phyloP scores from a whole-genome alignment of 495 filamentous ascomycete genomes.

The Viridothelium virens region DNA sequence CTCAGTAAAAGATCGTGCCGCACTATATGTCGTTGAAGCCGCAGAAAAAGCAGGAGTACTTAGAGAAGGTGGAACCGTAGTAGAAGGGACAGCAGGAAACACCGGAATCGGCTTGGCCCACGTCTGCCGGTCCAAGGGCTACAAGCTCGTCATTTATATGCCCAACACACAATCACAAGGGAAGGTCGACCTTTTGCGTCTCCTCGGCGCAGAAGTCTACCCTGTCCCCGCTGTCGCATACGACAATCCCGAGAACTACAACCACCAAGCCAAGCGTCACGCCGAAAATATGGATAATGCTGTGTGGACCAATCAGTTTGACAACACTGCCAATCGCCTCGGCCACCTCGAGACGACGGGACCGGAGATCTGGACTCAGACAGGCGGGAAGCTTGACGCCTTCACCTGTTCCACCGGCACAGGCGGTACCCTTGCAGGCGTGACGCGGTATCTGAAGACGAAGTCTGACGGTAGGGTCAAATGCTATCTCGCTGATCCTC shows the following conservation, averaged over 20 bases:
- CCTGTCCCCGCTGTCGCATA: conserved; percentile 97
- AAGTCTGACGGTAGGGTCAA: conserved; percentile 74
- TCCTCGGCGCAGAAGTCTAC: conserved; percentile 94
- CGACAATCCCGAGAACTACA: conserved; percentile 94
- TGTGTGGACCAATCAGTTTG: conserved; percentile 99
- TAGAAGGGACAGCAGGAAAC: conserved; percentile 95
- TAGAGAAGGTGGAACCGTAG: conserved; percentile 79
- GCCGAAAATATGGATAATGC: conserved; percentile 80
- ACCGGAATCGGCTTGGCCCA: conserved; percentile 97
- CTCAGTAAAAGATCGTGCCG: conserved; percentile 92
- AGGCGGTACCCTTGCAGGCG: conserved; percentile 81
- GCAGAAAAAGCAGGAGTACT: conserved; percentile 83
- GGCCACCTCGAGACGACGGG: conserved; percentile 96
- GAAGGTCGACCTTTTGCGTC: conserved; percentile 85
- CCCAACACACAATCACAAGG: conserved; percentile 96
- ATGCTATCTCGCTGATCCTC: conserved; percentile 85
- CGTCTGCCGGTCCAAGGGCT: conserved; percentile 88
- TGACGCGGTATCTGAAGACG: conserved; percentile 83
- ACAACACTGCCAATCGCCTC: conserved; percentile 87
- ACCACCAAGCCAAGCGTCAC: conserved; percentile 86
- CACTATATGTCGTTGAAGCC: conserved; percentile 86
- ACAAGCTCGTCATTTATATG: conserved; percentile 98
- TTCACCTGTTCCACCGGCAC: conserved; percentile 96
- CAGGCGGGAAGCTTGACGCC: conserved; percentile 74
- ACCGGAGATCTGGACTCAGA: conserved; percentile 96